A percentile compares a stretch with the other conserved stretches of the same genome.
phyloP scores from a whole-genome alignment of 2,329 filamentous ascomycete genomes.

The Parafenestella ontariensis region DNA sequence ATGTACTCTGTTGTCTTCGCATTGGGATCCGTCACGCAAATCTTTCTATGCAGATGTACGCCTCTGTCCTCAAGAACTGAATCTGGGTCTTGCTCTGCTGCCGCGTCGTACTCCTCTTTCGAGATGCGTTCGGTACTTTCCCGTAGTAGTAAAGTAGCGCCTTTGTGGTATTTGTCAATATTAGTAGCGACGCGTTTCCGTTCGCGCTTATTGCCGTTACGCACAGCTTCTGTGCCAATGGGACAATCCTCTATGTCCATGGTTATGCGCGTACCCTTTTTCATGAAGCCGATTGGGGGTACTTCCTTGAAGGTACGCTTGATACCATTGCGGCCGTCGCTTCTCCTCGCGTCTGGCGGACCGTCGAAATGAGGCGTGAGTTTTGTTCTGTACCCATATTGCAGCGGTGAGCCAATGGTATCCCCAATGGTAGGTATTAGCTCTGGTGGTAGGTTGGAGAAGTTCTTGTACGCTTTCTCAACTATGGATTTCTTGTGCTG shows the following conservation, averaged over 20 bases:
- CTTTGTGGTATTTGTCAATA: constrained; percentile 74
- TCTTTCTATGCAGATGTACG: constrained; percentile 77
- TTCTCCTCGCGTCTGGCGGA: constrained; percentile 62
- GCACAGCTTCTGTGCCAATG: constrained; percentile 86
- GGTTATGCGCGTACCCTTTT: constrained; percentile 79
- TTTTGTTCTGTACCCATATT: constrained; percentile 96
- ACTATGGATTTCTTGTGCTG: constrained; percentile 84
- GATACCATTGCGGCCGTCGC: constrained; percentile 59
- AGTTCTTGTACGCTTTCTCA: constrained; percentile 90
- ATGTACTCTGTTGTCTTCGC: constrained; percentile 87
- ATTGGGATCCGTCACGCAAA: constrained; percentile 86
- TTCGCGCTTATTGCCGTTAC: constrained; percentile 79
- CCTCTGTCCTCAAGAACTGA: constrained; percentile 63
- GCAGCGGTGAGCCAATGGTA: constrained; percentile 87
- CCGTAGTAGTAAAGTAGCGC: constrained; percentile 86
- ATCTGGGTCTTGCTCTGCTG: constrained; percentile 44
- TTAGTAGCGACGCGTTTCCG: constrained; percentile 76
- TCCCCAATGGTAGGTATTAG: constrained; percentile 78
- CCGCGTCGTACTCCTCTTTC: constrained; percentile 49
- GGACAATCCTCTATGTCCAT: constrained; percentile 98
- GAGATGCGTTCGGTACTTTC: constrained; percentile 78
- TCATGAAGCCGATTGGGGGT: constrained; percentile 88
- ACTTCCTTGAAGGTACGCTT: constrained; percentile 66
- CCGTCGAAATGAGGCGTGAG: constrained; percentile 95
- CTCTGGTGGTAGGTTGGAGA: constrained; percentile 80